A percentile compares a stretch with the other conserved stretches of the same genome.
Evolutionary conservation across 2,329 filamentous ascomycete species (phyloP).

Genomic region (Sporothrix phasma): DNA sequence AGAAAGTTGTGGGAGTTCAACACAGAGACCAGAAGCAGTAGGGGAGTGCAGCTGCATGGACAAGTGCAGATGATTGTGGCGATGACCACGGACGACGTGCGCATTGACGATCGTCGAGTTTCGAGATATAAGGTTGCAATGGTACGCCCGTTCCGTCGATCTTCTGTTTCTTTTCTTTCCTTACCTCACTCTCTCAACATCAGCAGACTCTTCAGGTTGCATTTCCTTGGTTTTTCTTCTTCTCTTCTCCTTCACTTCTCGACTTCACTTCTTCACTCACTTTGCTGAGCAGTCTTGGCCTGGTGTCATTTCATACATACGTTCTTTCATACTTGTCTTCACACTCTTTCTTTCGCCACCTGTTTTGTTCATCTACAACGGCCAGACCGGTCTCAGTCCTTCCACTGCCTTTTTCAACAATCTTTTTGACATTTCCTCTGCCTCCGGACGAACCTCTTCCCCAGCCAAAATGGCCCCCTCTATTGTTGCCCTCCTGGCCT

Average conservation of each 20-base stretch:
- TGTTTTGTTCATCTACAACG: neutral
- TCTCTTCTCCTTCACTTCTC: neutral
- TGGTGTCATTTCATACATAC: neutral
- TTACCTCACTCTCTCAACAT: neutral
- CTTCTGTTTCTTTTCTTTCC: neutral
- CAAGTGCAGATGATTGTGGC: conserved; percentile 8
- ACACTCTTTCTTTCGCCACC: neutral
- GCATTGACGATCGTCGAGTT: neutral
- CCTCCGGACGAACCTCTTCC: neutral
- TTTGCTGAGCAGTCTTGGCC: neutral
- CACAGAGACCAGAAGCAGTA: neutral
- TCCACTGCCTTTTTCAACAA: neutral
- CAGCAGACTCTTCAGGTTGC: neutral
- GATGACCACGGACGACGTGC: conserved; percentile 2
- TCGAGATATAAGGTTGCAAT: conserved; percentile 9
- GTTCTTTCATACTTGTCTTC: neutral
- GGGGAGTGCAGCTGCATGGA: neutral
- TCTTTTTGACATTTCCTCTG: neutral
- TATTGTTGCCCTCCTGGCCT: conserved; percentile 13
- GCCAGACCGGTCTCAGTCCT: neutral
- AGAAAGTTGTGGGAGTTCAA: neutral
- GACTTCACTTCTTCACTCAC: neutral
- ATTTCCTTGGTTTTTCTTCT: neutral
- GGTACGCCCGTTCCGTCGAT: conserved; percentile 2
- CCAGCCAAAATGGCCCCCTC: conserved; percentile 13